Conservation (phyloP, 2,329 filamentous ascomycete genomes). For the Colletotrichum cuscutae region DNA sequence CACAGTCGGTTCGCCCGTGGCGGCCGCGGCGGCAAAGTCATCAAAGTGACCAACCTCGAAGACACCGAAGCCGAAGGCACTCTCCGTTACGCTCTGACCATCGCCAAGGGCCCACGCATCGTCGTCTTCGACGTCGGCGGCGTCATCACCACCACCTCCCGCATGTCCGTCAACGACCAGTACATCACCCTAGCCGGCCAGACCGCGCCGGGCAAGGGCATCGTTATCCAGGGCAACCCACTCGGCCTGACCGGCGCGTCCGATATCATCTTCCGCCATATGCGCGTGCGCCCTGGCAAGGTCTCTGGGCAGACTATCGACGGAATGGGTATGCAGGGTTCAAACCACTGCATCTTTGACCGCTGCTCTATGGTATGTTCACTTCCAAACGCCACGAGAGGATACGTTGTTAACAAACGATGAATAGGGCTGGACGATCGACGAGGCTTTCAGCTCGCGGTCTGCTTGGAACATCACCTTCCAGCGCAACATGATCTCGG, state of each 20-base stretch:
- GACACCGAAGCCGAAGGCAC: constrained; percentile 45
- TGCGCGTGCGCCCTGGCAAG: constrained; percentile 44
- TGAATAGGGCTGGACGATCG: constrained; percentile 44
- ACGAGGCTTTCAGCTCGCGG: constrained; percentile 47
- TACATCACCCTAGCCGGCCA: constrained; percentile 59
- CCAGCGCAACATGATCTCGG: constrained; percentile 48
- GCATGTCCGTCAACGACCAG: constrained; percentile 55
- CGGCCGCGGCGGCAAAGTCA: constrained; percentile 47
- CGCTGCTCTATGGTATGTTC: constrained; percentile 43
- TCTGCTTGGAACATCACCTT: constrained; percentile 47
- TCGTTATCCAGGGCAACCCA: constrained; percentile 43
- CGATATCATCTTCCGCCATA: constrained; percentile 40
- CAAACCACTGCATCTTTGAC: constrained; percentile 47
- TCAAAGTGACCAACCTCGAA: constrained; percentile 49
- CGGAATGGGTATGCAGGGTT: constrained; percentile 48
- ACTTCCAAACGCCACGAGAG: fast-evolving
- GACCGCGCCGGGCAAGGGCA: constrained; percentile 58
- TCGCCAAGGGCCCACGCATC: constrained; percentile 54
- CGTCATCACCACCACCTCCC: constrained; percentile 55
- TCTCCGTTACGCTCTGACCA: constrained; percentile 47
- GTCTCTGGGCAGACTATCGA: constrained; percentile 45
- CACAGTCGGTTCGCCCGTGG: constrained; percentile 44
- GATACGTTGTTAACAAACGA: background rate
- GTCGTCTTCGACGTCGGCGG: constrained; percentile 60
- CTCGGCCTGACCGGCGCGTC: constrained; percentile 44